These are phyloP conservation scores for Zychaea mexicana DNA, from an alignment of 371 early-diverging fungal species.

Conservation along the genomic window DNA sequence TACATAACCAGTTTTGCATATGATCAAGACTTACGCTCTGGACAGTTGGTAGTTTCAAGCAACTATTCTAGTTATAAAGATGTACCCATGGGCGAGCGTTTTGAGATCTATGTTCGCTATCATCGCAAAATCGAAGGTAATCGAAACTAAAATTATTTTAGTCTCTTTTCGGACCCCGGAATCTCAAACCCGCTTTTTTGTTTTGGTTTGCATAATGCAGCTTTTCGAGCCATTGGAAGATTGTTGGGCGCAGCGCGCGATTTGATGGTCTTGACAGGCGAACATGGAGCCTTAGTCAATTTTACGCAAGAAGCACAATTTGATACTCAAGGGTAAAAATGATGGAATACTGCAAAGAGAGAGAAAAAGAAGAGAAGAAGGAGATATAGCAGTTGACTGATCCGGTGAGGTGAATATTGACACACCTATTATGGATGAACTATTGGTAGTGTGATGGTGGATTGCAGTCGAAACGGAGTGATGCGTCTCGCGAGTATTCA, in stretches of 20 bases:
- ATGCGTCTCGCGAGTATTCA: slow-evolving; percentile 61
- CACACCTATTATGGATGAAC: background rate
- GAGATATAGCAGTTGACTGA: no score
- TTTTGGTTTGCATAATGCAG: slow-evolving; percentile 32
- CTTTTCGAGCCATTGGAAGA: slow-evolving; percentile 79
- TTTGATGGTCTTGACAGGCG: slow-evolving; percentile 34
- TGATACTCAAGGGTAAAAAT: slow-evolving; percentile 64
- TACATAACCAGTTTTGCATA: slow-evolving; percentile 44
- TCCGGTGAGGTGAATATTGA: background rate
- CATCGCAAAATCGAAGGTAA: slow-evolving; percentile 67
- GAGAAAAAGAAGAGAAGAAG: background rate
- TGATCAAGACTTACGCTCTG: slow-evolving; percentile 41
- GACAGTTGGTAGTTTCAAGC: slow-evolving; percentile 47
- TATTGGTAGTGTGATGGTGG: slow-evolving; percentile 76
- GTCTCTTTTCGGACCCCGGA: background rate
- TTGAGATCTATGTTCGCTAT: slow-evolving; percentile 61
- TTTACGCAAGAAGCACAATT: slow-evolving; percentile 70
- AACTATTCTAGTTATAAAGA: slow-evolving; percentile 39
- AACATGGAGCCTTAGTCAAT: slow-evolving; percentile 44
- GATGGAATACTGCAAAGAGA: background rate
- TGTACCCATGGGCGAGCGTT: slow-evolving; percentile 31
- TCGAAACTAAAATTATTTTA: no score
- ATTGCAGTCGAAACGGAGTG: slow-evolving; percentile 85
- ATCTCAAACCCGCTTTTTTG: background rate
- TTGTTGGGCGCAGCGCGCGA: slow-evolving; percentile 64